Conservation (phyloP, 2,329 filamentous ascomycete genomes). For the Colletotrichum coccodes region DNA sequence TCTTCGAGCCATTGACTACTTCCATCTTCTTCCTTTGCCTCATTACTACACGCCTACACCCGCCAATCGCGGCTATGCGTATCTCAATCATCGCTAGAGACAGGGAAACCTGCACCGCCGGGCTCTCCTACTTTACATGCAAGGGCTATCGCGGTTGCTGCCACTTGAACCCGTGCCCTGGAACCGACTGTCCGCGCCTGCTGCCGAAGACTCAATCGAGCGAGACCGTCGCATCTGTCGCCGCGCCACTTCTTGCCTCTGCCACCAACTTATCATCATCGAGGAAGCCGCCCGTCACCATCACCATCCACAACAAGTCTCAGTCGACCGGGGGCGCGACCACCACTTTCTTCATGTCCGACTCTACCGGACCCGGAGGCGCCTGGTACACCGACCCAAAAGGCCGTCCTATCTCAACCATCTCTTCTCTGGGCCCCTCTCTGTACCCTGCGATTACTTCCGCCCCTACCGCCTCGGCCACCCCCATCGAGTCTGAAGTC, state of each 20-base stretch:
- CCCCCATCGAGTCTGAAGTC: not conserved
- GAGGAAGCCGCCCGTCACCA: not conserved
- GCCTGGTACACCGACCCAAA: slow-evolving; percentile 17
- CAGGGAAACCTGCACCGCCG: not conserved
- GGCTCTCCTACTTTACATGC: slow-evolving; percentile 47
- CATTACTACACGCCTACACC: not conserved
- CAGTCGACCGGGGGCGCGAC: not conserved
- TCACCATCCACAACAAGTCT: not conserved
- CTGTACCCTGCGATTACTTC: not conserved
- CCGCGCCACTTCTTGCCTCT: slow-evolving; percentile 17
- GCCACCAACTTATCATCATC: not conserved
- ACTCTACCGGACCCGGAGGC: not conserved
- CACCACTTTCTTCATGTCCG: slow-evolving; percentile 1
- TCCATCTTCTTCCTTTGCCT: not conserved
- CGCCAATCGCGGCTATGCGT: slow-evolving; percentile 10
- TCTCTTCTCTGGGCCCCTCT: not conserved
- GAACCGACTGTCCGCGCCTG: slow-evolving; percentile 42
- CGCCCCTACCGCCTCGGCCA: not conserved
- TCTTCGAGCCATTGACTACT: not conserved
- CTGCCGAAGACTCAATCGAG: not conserved
- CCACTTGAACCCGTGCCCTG: slow-evolving; percentile 52
- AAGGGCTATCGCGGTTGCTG: slow-evolving; percentile 57
- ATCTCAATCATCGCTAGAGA: not conserved
- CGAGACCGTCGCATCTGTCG: slow-evolving; percentile 21
- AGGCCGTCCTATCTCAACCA: not conserved